Percentiles rank a stretch among this genome's conserved stretches.
Conservation (phyloP, 441 rosid genomes). For the Kokia cookei region DNA sequence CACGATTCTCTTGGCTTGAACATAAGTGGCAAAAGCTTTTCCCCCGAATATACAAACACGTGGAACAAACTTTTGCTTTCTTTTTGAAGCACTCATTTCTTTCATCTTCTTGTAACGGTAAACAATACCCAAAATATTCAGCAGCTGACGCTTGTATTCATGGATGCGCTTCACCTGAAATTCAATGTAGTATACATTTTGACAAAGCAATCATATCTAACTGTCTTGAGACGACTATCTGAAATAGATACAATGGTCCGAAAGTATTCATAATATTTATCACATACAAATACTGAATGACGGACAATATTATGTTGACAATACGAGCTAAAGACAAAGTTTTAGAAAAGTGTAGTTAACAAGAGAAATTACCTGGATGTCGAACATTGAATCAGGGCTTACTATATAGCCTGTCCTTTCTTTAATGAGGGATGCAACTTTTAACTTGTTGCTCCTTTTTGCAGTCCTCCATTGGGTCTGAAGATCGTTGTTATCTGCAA, state of each 20-base stretch:
- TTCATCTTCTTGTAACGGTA: constrained; percentile 95
- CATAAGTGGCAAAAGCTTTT: constrained; percentile 88
- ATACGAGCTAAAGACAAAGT: neutral
- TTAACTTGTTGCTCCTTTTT: constrained; percentile 79
- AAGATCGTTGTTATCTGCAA: constrained; percentile 78
- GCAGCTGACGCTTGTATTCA: constrained; percentile 88
- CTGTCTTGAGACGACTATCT: neutral
- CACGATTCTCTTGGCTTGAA: constrained; percentile 97
- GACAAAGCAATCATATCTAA: neutral
- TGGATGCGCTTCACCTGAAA: constrained; percentile 94
- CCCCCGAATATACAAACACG: constrained; percentile 98
- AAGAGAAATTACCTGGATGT: constrained; percentile 62
- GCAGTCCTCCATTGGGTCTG: constrained; percentile 76
- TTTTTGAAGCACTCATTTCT: constrained; percentile 75
- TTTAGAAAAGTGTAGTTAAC: neutral
- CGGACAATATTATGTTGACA: neutral
- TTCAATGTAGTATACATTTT: neutral
- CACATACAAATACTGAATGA: neutral
- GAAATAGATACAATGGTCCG: neutral
- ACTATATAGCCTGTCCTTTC: constrained; percentile 83
- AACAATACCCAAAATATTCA: constrained; percentile 86
- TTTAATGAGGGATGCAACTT: constrained; percentile 64
- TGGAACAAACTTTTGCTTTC: constrained; percentile 59
- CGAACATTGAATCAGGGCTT: constrained; percentile 93
- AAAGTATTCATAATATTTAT: neutral